Base-by-base conservation (phyloP, 2,329 filamentous ascomycete genomes). In the Ceratocystis colombiana region DNA sequence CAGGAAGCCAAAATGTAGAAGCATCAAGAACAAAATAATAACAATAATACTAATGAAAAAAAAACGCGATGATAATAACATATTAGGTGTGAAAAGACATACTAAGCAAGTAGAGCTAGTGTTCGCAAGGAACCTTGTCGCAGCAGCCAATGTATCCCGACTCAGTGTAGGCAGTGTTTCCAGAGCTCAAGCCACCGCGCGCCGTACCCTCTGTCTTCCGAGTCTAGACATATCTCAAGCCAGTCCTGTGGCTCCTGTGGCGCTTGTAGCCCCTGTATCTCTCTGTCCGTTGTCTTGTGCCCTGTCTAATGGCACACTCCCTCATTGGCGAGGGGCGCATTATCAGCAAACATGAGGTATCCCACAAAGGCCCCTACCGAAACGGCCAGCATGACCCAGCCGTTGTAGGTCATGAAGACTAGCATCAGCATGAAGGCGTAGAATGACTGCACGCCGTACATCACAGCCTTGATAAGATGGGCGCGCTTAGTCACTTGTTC, bases 351-450 rank as follows among this genome's bases (percentile, higher is more conserved):
- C 57, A 88, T 72, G 68, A 96, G 74, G 74, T 96, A 96, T 55
- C 94, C 94, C 57, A 96, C 76, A 70, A 95, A 96, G 0, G 93
- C 92, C 17, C 94, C 94, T 8, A 95, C 79, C 0, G 88, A 88
- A 17, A 97, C 92, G 2, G 93, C 84, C 70, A 96, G 77, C 94
- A 99, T 99, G 71, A 99, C 86, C 87, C 89, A 96, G 66, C 94
- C 94, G 73, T 99, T 99, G 78, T 99, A 99, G n/a, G 94, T 99
- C 94, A 99, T 99, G 77, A 99, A 99, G 25, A 99, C 78, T 68
- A 99, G 81, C 94, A 99, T 99, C 74, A 99, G 92, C 82, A 99
- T 97, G 73, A 99, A 97, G 61, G 92, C 95, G 76, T 99, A 99
- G 76, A 97, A 97, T 71, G 94, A 95, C 79, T 99, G 94, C 64